phyloP scores from a whole-genome alignment of 805 yeast genomes.

The Blastobotrys mokoenaii region DNA sequence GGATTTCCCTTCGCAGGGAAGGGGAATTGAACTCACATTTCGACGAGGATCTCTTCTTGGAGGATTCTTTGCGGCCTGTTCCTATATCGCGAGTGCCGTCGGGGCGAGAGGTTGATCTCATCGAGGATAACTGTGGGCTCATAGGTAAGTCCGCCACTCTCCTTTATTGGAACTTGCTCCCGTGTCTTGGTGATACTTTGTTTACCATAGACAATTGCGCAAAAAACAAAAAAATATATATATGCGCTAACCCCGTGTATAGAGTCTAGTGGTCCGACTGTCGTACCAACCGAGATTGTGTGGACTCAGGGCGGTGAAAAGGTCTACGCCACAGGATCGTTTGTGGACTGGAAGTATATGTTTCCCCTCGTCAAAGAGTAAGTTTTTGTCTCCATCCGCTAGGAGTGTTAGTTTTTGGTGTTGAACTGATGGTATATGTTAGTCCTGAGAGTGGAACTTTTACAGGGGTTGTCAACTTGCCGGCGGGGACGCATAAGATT shows the following conservation, averaged over 20 bases:
- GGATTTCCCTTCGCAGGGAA: too few species aligned
- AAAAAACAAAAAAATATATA: background rate
- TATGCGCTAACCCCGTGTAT: background rate
- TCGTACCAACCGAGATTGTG: background rate
- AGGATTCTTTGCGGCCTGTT: background rate
- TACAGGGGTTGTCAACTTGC: constrained; percentile 24
- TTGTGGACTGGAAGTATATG: constrained; percentile 92
- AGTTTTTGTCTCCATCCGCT: too few species aligned
- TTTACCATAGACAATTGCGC: too few species aligned
- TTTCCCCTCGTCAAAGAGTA: constrained; percentile 43
- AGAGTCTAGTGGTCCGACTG: background rate
- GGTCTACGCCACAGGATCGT: constrained; percentile 86
- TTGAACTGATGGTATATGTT: too few species aligned
- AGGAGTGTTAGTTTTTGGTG: too few species aligned
- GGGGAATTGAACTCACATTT: too few species aligned
- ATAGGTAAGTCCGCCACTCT: too few species aligned
- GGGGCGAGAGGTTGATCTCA: background rate
- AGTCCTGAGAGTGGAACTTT: background rate
- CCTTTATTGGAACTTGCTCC: too few species aligned
- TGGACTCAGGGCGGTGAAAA: constrained; percentile 45
- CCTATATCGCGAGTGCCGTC: background rate
- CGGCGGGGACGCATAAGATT: constrained; percentile 82
- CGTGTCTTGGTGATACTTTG: too few species aligned
- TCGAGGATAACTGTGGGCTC: background rate
- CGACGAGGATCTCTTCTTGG: too few species aligned